Conservation (phyloP, 441 rosid species). For the Arabidopsis lyrata region DNA sequence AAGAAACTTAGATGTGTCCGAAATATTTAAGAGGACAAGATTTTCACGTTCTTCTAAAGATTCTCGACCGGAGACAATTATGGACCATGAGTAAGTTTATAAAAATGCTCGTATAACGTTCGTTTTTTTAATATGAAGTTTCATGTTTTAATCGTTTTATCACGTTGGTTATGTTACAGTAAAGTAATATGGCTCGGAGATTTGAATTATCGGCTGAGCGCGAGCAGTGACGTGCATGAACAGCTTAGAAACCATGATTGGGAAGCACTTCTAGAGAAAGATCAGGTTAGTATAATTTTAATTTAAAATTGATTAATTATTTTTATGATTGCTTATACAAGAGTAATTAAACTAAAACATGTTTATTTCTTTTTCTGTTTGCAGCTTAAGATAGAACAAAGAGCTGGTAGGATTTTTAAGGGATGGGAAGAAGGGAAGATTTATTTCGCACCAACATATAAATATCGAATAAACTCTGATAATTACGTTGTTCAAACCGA, state of each 20-base stretch:
- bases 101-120: background rate
- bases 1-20: slow-evolving; percentile 80
- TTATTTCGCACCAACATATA: slow-evolving; percentile 89
- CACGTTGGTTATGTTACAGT: slow-evolving; percentile 52
- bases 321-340: background rate
- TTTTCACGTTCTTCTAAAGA: slow-evolving; percentile 60
- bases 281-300: slow-evolving; percentile 55
- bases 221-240: slow-evolving; percentile 56
- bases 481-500: slow-evolving; percentile 63
- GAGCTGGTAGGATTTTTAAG: slow-evolving; percentile 75
- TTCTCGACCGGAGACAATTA: slow-evolving; percentile 59
- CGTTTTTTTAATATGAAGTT: too few relatives aligned
- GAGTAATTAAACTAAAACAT: slow-evolving; percentile 5
- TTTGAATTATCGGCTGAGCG: slow-evolving; percentile 85
- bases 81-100: slow-evolving; percentile 80
- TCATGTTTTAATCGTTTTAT: background rate
- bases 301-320: background rate
- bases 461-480: slow-evolving; percentile 73
- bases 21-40: slow-evolving; percentile 80
- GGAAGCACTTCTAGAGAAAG: slow-evolving; percentile 83
- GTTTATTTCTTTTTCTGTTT: background rate
- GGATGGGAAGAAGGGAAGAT: slow-evolving; percentile 97
- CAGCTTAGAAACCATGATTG: slow-evolving; percentile 68
- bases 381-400: slow-evolving; percentile 80
- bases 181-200: slow-evolving; percentile 95